phyloP scores from a whole-genome alignment of 2,329 filamentous ascomycete genomes.

The Trichoderma semiorbis region DNA sequence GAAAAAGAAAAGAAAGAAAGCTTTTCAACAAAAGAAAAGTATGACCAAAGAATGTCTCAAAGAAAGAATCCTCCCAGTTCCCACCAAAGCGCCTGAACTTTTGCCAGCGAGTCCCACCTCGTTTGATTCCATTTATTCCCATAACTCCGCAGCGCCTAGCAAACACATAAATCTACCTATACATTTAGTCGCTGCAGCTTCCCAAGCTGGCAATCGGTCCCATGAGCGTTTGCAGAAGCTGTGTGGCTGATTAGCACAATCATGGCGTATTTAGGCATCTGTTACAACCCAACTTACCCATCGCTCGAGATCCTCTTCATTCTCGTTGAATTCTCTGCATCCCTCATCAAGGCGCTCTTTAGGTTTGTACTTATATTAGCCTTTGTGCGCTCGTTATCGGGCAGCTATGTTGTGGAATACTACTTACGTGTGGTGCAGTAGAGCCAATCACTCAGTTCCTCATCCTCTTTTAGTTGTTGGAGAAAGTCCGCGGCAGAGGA shows the following conservation, averaged over 20 bases:
- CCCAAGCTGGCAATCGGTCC: background rate
- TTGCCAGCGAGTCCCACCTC: background rate
- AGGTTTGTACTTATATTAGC: background rate
- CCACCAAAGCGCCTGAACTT: background rate
- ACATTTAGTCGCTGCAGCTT: background rate
- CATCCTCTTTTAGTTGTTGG: background rate
- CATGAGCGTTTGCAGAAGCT: conserved; percentile 9
- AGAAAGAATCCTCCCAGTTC: background rate
- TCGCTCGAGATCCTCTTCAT: conserved; percentile 12
- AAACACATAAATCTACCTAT: background rate
- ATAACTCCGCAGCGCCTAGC: background rate
- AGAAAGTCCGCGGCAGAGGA: background rate
- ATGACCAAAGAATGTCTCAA: background rate
- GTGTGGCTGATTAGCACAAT: background rate
- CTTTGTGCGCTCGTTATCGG: background rate
- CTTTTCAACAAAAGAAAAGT: background rate
- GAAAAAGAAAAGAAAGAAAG: background rate
- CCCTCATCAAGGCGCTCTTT: conserved; percentile 11
- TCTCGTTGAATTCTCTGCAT: background rate
- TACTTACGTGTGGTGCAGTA: conserved; percentile 14
- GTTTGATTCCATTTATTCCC: background rate
- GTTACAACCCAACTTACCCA: conserved; percentile 1
- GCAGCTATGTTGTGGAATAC: background rate
- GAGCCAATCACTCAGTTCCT: background rate
- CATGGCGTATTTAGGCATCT: too few relatives aligned